Evolutionary conservation across 2,329 filamentous ascomycete species (phyloP).

Genomic region (Fusarium buxicola): DNA sequence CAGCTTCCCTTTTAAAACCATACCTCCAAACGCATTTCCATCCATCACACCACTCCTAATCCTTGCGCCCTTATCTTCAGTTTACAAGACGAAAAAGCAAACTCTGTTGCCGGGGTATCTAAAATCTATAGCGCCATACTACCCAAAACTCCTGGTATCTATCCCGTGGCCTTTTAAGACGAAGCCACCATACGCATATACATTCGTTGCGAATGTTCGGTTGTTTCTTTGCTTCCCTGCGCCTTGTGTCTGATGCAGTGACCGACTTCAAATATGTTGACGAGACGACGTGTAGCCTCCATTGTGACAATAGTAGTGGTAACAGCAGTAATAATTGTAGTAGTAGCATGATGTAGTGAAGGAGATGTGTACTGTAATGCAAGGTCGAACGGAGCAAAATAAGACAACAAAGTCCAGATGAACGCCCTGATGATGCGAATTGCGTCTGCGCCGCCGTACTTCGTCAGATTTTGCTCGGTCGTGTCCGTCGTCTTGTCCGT

Average conservation of each 20-base stretch:
- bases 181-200: not conserved
- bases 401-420: constrained; percentile 30
- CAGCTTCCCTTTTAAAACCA: too few species aligned
- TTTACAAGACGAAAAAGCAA: not conserved
- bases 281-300: constrained; percentile 13
- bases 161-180: not conserved
- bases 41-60: too few species aligned
- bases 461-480: constrained; percentile 28
- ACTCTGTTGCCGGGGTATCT: not conserved
- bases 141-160: not conserved
- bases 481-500: constrained; percentile 29
- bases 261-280: constrained; percentile 19
- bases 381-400: constrained; percentile 38
- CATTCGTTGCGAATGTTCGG: not conserved
- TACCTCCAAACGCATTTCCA: too few species aligned
- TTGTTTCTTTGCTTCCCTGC: not conserved
- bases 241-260: not conserved
- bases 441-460: constrained; percentile 23
- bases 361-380: constrained; percentile 39
- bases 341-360: constrained; percentile 42
- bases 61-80: too few species aligned
- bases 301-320: constrained; percentile 23
- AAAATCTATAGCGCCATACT: not conserved
- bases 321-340: constrained; percentile 39
- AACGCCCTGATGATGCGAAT: constrained; percentile 41